Base-by-base conservation (phyloP, 2,329 filamentous ascomycete genomes). In the Kalmusia sp. region DNA sequence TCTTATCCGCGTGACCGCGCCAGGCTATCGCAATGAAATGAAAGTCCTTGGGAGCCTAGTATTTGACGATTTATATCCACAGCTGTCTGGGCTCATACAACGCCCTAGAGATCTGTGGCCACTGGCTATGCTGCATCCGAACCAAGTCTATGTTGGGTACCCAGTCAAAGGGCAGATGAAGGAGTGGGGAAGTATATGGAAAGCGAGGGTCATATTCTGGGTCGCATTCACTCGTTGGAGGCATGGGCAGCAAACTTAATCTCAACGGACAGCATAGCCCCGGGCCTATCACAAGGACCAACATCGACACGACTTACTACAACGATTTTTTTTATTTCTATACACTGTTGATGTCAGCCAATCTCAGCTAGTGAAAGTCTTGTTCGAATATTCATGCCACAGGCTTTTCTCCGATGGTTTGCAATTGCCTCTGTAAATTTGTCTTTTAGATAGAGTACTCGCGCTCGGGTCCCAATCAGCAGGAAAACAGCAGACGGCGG, bases 31-130 rank as follows among this genome's bases (percentile, higher is more conserved):
- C 5, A 35, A 43, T 21, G 33, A 55, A 19, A 25, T 55, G 14
- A 55, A 46, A 28, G 43, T 55, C 14, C 44, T 55, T 4, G 48
- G 48, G 4, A 43, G 37, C 14, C 27, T 55, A 6, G 15, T 52
- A 21, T 52, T 55, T 27, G 52, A 55, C n/a, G 52, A 55, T 6
- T 12, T 55, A 17, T 52, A 55, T 28, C 52, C 52, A 24, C 17
- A 49, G 6, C 11, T 55, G 12, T 28, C 34, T 3, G 37, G 34
- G 17, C 24, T 48, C 14, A 35, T 37, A 15, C 38, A 48, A 15
- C 41, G 44, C 17, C 49, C 48, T 14, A 37, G 17, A 19, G 43
- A 52, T 31, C 34, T 52, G 9, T 55, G 48, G 48, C 28, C 35
- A 15, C 17, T 43, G 22, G 49, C 49, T 2, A 46, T 46, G 38